Evolutionary conservation across 2,329 filamentous ascomycete genomes (phyloP).

Genomic region (Epichloe gansuensis): DNA sequence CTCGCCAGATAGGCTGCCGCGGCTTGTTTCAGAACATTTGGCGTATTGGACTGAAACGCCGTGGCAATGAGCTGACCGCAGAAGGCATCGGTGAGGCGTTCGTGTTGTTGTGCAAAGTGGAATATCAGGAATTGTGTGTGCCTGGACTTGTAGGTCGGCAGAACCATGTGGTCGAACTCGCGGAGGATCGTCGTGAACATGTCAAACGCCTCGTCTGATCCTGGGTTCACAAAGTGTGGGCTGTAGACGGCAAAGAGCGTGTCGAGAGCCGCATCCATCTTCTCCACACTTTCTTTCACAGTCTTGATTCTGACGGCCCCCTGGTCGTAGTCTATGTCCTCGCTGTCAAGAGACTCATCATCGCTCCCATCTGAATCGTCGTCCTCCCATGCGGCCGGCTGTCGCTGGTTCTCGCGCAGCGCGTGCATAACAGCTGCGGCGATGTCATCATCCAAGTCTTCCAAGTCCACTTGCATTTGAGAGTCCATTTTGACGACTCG

Average conservation of each 20-base stretch:
- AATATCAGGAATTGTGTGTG: conserved; percentile 95
- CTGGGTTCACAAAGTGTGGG: conserved; percentile 55
- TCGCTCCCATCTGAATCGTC: conserved; percentile 48
- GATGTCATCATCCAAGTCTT: conserved; percentile 82
- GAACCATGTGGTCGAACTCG: conserved; percentile 77
- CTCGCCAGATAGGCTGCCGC: conserved; percentile 88
- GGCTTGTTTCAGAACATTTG: conserved; percentile 64
- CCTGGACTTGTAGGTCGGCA: conserved; percentile 81
- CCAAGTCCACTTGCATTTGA: conserved; percentile 84
- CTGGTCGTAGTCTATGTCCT: conserved; percentile 53
- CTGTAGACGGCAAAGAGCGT: conserved; percentile 76
- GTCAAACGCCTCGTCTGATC: conserved; percentile 54
- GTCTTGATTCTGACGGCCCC: conserved; percentile 52
- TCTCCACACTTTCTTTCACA: conserved; percentile 71
- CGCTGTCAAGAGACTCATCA: conserved; percentile 57
- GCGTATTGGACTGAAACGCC: conserved; percentile 46
- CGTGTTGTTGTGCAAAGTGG: conserved; percentile 78
- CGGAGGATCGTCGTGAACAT: conserved; percentile 68
- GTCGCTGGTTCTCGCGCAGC: conserved; percentile 18
- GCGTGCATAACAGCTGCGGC: conserved; percentile 57
- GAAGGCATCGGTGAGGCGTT: conserved; percentile 69
- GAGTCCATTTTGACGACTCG: conserved; percentile 89
- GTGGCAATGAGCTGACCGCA: conserved; percentile 52
- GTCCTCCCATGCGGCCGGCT: conserved; percentile 31
- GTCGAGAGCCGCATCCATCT: conserved; percentile 84